These are phyloP conservation scores for Candida gorgasii DNA, from an alignment of 805 yeast genomes.

Conservation along the genomic window DNA sequence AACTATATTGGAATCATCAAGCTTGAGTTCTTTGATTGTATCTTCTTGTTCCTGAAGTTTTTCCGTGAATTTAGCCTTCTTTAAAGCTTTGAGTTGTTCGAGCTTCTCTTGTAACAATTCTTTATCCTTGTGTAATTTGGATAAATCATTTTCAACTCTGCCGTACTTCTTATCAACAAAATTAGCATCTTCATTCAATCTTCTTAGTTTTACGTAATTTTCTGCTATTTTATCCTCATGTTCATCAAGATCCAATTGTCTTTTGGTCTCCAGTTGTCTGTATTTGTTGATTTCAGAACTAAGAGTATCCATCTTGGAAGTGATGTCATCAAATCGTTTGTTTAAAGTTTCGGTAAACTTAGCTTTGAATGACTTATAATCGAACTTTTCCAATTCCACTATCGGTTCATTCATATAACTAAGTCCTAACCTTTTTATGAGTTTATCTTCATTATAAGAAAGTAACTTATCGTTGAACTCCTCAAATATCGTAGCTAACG, in stretches of 20 bases:
- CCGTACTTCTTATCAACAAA: constrained; percentile 32
- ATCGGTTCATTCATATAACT: constrained; percentile 15
- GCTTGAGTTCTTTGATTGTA: constrained; percentile 23
- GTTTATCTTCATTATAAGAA: constrained; percentile 24
- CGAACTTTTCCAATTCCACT: constrained; percentile 16
- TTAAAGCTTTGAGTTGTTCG: constrained; percentile 9
- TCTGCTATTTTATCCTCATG: constrained; percentile 35
- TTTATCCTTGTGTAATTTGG: constrained; percentile 19
- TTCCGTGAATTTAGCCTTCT: constrained; percentile 3
- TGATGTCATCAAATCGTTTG: constrained; percentile 23
- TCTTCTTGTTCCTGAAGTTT: constrained; percentile 22
- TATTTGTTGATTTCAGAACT: constrained; percentile 21
- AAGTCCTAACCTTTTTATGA: constrained; percentile 22
- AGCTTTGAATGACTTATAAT: constrained; percentile 29
- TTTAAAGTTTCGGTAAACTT: constrained; percentile 29
- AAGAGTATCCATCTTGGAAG: constrained; percentile 14
- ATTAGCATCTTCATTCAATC: constrained; percentile 36
- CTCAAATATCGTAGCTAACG: constrained; percentile 18
- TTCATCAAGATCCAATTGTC: constrained; percentile 34
- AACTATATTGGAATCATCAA: constrained; percentile 26
- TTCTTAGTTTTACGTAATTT: constrained; percentile 31
- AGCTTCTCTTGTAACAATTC: constrained; percentile 16
- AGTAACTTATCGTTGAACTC: constrained; percentile 24
- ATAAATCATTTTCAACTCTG: constrained; percentile 32
- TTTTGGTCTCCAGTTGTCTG: constrained; percentile 26